Base-by-base conservation (phyloP, 345 rosid species). In the Heritiera littoralis region DNA sequence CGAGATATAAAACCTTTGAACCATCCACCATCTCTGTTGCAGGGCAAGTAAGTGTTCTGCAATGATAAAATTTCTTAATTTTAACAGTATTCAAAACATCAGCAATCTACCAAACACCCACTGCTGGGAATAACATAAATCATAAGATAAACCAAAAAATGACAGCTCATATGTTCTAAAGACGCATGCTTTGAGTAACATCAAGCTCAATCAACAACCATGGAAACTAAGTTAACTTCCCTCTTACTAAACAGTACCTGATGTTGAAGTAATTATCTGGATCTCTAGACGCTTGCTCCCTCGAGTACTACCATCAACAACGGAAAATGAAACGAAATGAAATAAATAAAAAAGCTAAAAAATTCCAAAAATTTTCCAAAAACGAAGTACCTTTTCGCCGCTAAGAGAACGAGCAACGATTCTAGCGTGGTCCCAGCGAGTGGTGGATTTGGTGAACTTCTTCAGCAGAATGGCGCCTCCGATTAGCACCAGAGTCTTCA, bases 21-120 rank as follows among this genome's bases (percentile, higher is more conserved):
- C 95, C 97, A 89, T 92, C 97, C 73, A 87, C 95, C 98, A 93
- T 88, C 66, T 93, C 98, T 30, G 98, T 94, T 54, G 97, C 97
- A 0, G 98, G 94, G 80, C 96, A 92, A 5, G 90, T 86, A 66
- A 89, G 83, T 89, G 88, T 83, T 86, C 98, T 94, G 90, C 86
- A 83, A 7, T 77, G 35, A 79, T 32, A 70, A 41, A 56, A 73
- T 32, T 55, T 58, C 60, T 51, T 51, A 35, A 78, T 9, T 56
- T 60, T 51, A 40, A 9, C 48, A 18, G 15, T 38, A 32, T 32
- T 18, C 9, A 48, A 48, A 49, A 8, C 23, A 45, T 14, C 17
- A 65, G 54, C 18, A 52, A 52, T 2, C 6, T 6, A 1, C 18
- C 18, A 9, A 35, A 43, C 20, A 77, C 72, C 52, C 28, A 61